phyloP scores from a whole-genome alignment of 2,329 filamentous ascomycete genomes.

The Ophiostoma tasmaniense region DNA sequence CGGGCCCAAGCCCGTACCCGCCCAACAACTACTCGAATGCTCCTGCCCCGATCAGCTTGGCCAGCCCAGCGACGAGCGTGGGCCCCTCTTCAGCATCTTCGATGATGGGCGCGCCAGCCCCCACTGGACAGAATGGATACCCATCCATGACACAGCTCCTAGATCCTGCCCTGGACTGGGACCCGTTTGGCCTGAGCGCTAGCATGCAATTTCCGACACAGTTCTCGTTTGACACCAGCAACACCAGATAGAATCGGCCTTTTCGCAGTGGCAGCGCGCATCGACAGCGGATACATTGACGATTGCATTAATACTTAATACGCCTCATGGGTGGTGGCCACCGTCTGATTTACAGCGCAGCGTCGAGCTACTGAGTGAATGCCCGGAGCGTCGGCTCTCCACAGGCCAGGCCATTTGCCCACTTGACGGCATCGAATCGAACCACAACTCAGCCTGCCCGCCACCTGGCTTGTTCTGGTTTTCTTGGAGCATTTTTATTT shows the following conservation, averaged over 20 bases:
- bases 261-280: not conserved
- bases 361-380: not conserved
- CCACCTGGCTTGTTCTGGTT: not conserved
- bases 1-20: constrained; percentile 57
- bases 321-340: not conserved
- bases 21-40: constrained; percentile 42
- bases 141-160: constrained; percentile 53
- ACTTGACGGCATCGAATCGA: not conserved
- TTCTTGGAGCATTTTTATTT: not conserved
- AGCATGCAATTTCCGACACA: constrained; percentile 92
- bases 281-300: not conserved
- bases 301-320: not conserved
- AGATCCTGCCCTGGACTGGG: constrained; percentile 82
- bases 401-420: not conserved
- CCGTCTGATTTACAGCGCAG: not conserved
- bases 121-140: constrained; percentile 51
- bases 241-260: constrained; percentile 33
- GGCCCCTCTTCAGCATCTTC: constrained; percentile 19
- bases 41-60: constrained; percentile 35
- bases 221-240: constrained; percentile 63
- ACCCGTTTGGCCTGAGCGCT: constrained; percentile 85
- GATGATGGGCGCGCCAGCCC: constrained; percentile 11
- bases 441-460: not conserved
- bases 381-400: not conserved
- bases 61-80: constrained; percentile 27